These are phyloP conservation scores for Daldinia bambusicola DNA, from an alignment of 495 filamentous ascomycete species.

Conservation along the genomic window DNA sequence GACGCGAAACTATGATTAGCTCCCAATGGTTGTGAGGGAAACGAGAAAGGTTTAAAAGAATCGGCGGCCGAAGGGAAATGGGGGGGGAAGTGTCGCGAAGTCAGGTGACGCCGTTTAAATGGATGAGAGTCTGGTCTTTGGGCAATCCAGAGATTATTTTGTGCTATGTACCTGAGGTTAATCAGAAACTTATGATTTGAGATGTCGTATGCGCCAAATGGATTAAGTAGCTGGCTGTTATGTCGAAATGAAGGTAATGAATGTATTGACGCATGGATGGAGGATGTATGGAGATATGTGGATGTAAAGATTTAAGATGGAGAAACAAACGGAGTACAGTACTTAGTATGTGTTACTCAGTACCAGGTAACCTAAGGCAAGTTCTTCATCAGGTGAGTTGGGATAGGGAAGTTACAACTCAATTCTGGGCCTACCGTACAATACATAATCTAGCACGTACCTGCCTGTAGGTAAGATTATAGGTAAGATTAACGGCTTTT, in stretches of 20 bases:
- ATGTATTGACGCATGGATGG: no score
- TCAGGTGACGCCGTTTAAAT: slow-evolving; percentile 19
- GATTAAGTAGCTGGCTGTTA: background rate
- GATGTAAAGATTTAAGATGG: background rate
- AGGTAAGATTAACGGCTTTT: background rate
- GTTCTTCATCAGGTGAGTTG: no score
- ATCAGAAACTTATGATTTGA: slow-evolving; percentile 13
- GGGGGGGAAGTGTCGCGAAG: slow-evolving; percentile 8
- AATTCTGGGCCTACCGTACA: no score
- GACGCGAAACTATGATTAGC: background rate
- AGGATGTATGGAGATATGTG: no score
- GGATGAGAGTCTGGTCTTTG: background rate
- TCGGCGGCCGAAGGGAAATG: background rate
- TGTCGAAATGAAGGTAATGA: background rate
- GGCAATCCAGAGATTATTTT: no score
- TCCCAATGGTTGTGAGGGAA: background rate
- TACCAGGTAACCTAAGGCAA: background rate
- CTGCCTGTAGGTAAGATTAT: background rate
- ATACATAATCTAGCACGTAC: no score
- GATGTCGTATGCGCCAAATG: background rate
- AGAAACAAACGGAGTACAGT: slow-evolving; percentile 14
- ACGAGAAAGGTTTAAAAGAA: background rate
- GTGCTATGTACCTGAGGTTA: slow-evolving; percentile 2
- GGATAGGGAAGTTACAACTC: no score
- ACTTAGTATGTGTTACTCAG: no score